These are phyloP conservation scores for Galium porrigens DNA, from an alignment of 305 asterid genomes.

Conservation along the genomic window DNA sequence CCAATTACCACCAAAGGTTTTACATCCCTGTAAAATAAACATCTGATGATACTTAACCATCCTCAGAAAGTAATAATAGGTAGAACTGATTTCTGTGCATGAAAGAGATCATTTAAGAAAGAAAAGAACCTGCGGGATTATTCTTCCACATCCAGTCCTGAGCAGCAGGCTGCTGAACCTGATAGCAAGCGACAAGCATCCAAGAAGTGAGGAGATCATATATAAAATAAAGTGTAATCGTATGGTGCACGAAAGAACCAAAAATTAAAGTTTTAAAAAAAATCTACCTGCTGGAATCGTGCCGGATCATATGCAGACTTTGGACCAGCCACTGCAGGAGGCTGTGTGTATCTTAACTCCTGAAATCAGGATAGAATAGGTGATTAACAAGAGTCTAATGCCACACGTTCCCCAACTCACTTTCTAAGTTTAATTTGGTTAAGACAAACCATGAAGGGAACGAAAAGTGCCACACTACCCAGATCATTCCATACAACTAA, in stretches of 20 bases:
- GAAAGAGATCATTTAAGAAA: not conserved
- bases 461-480: not conserved
- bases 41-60: not conserved
- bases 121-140: slow-evolving; percentile 23
- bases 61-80: not conserved
- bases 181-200: slow-evolving; percentile 14
- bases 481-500: not conserved
- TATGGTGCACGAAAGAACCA: not conserved
- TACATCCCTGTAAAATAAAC: slow-evolving; percentile 12
- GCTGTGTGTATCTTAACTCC: slow-evolving; percentile 43
- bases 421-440: not conserved
- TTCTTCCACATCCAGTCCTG: slow-evolving; percentile 55
- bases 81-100: not conserved
- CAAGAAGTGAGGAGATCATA: not conserved
- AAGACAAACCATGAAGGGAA: not conserved
- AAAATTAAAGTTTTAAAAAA: not conserved
- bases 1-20: slow-evolving; percentile 3
- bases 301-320: slow-evolving; percentile 27
- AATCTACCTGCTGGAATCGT: slow-evolving; percentile 48
- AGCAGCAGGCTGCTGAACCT: slow-evolving; percentile 36
- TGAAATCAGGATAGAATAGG: slow-evolving; percentile 16
- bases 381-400: not conserved
- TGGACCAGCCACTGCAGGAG: slow-evolving; percentile 31
- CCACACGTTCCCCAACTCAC: not conserved
- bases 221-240: not conserved